A percentile compares a stretch with the other conserved stretches of the same genome.
phyloP scores from a whole-genome alignment of 148 eudicot genomes.

The Nepenthes gracilis region DNA sequence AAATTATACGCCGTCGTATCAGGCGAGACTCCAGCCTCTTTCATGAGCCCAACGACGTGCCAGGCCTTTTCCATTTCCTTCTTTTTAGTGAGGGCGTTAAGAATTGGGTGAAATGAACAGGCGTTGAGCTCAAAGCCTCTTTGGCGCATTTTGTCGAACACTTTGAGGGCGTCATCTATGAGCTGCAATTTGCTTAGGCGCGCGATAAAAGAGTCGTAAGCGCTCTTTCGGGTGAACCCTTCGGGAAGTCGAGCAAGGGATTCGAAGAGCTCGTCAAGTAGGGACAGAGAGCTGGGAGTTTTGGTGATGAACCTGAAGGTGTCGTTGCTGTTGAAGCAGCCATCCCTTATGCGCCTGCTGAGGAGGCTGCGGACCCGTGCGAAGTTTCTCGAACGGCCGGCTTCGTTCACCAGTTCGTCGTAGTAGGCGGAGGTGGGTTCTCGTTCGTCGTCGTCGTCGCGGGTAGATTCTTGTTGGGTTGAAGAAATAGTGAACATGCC shows the following conservation, averaged over 20 bases:
- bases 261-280: conserved; percentile 22
- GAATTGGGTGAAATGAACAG: conserved; percentile 37
- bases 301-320: conserved; percentile 49
- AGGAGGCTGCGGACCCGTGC: conserved; percentile 31
- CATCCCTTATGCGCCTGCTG: conserved; percentile 24
- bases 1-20: conserved; percentile 34
- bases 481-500: too few relatives aligned
- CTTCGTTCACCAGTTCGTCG: conserved; percentile 13
- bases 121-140: conserved; percentile 21
- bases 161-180: conserved; percentile 27
- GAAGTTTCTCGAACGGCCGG: conserved; percentile 19
- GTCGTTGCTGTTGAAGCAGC: conserved; percentile 37
- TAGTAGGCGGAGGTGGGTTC: conserved; percentile 8
- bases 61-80: conserved; percentile 19
- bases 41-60: conserved; percentile 33
- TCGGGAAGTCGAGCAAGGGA: conserved; percentile 24
- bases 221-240: conserved; percentile 30
- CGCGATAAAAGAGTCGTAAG: conserved; percentile 27
- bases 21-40: conserved; percentile 9
- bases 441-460: too few relatives aligned
- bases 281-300: conserved; percentile 17
- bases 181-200: conserved; percentile 25
- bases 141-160: conserved; percentile 26
- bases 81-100: conserved; percentile 24
- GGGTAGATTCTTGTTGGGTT: too few relatives aligned